Evolutionary conservation across 1,284 basidiomycete genomes (phyloP).

Genomic region (Chalciporus sp.): DNA sequence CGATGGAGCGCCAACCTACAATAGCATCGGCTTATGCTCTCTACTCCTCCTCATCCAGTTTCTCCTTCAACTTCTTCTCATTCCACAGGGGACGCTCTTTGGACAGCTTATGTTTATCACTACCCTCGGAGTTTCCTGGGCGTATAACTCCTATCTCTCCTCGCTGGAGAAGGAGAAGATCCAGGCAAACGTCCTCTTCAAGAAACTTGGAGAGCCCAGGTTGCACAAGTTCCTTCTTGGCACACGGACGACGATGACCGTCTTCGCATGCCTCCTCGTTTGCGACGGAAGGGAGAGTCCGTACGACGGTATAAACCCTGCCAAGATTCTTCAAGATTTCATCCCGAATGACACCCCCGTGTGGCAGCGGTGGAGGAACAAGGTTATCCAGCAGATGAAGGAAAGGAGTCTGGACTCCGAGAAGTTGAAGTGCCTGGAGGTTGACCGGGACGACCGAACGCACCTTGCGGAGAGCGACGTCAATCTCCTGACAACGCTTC

Average conservation of each 20-base stretch:
- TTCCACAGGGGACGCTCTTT: slow-evolving; percentile 26
- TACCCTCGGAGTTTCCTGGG: slow-evolving; percentile 34
- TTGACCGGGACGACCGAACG: slow-evolving; percentile 15
- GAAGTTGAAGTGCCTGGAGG: slow-evolving; percentile 1
- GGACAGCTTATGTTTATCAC: slow-evolving; percentile 36
- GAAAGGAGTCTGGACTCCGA: not conserved
- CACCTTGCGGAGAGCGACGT: slow-evolving; percentile 14
- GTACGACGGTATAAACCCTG: slow-evolving; percentile 14
- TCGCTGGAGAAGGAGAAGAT: slow-evolving; percentile 36
- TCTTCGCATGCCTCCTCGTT: slow-evolving; percentile 32
- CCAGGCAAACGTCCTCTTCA: slow-evolving; percentile 26
- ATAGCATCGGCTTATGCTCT: slow-evolving; percentile 28
- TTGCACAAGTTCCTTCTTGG: slow-evolving; percentile 28
- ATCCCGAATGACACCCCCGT: slow-evolving; percentile 33
- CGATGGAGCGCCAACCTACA: slow-evolving; percentile 16
- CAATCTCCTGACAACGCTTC: slow-evolving; percentile 20
- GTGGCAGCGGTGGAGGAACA: slow-evolving; percentile 31
- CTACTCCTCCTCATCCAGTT: slow-evolving; percentile 33
- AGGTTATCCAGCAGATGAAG: slow-evolving; percentile 26
- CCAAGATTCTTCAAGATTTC: slow-evolving; percentile 24
- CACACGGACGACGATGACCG: slow-evolving; percentile 29
- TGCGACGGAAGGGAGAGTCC: slow-evolving; percentile 22
- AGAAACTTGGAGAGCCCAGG: slow-evolving; percentile 16
- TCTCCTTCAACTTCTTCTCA: slow-evolving; percentile 33
- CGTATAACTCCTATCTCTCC: slow-evolving; percentile 35